Base-by-base conservation (phyloP, 1,284 basidiomycete species). In the Cryptococcus sp. region DNA sequence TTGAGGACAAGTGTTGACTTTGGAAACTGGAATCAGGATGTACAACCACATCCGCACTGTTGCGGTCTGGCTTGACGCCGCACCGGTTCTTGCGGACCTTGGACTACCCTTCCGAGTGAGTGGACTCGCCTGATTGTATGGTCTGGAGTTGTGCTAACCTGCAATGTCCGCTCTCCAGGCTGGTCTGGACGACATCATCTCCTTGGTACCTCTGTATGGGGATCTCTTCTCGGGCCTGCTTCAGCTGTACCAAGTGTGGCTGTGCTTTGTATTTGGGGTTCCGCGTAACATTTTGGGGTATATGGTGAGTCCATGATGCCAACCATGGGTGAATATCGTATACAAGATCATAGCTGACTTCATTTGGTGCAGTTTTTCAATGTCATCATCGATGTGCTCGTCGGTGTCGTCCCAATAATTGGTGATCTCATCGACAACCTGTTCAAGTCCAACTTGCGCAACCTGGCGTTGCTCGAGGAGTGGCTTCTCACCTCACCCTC, bases 401-500 rank as follows among this genome's bases (percentile, higher is more conserved):
- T 75, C 2, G 75, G 75, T 23, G 60, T 77, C 42, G 68, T 78
- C 8, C 77, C 77, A 4, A 39, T 76, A 38, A 55, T 78, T 28
- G 76, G 76, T 28, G 76, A 77, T 58, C 63, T 76, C 47, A 63
- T 78, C 46, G 77, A 78, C 65, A 77, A 77, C 60, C 69, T 76
- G 21, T 78, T 73, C 65, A 78, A 78, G 55, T 68, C 72, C 18
- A 78, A 78, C 56, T 60, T 78, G 11, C 68, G 72, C 15, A 78
- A 78, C 61, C 66, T 78, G 23, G 61, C 62, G 11, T 51, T 75
- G 2, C 63, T 73, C 33, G 73, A 78, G 64, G 59, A 60, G 3
- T 77, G 70, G 65, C 70, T 78, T 12, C 66, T 78, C 3, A 56
- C 57, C 3, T 54, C 56, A 9, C 53, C 57, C 11, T 43, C 54